Conservation (phyloP, 495 filamentous ascomycete species). For the Glutinoglossum americanum region DNA sequence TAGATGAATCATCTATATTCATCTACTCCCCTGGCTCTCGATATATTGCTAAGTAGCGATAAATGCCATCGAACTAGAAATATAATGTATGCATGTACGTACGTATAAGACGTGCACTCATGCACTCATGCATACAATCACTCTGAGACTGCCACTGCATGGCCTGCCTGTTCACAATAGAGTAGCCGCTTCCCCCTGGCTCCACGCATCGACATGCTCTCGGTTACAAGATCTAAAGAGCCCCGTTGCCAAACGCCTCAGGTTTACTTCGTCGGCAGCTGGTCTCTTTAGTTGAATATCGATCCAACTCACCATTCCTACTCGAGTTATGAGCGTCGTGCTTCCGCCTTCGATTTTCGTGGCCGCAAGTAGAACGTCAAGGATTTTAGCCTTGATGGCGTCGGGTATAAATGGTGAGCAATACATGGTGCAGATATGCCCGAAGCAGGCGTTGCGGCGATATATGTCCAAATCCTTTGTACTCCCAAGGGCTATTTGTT, state of each 20-base stretch:
- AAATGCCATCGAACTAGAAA: no score
- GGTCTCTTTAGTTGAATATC: conserved; percentile 28
- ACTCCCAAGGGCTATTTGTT: background rate
- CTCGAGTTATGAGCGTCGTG: conserved; percentile 66
- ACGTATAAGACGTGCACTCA: no score
- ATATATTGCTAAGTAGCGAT: no score
- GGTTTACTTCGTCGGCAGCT: conserved; percentile 25
- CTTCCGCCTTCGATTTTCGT: conserved; percentile 56
- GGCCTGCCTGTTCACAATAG: background rate
- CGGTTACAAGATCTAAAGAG: conserved; percentile 53
- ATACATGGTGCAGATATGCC: conserved; percentile 51
- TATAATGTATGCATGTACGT: no score
- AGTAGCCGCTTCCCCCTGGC: background rate
- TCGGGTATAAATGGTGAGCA: conserved; percentile 38
- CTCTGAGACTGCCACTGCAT: background rate
- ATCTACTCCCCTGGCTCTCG: background rate
- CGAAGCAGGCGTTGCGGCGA: conserved; percentile 57
- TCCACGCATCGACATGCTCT: conserved; percentile 42
- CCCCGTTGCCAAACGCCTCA: conserved; percentile 34
- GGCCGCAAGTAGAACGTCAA: conserved; percentile 51
- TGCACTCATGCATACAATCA: background rate
- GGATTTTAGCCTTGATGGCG: conserved; percentile 39
- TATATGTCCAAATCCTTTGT: conserved; percentile 63
- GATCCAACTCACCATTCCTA: conserved; percentile 67
- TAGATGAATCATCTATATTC: background rate